Percentiles rank a stretch among this genome's conserved stretches.
These are phyloP conservation scores for Globisporangium paroecandrum DNA, from an alignment of 352 stramenopile genomes.

Conservation along the genomic window DNA sequence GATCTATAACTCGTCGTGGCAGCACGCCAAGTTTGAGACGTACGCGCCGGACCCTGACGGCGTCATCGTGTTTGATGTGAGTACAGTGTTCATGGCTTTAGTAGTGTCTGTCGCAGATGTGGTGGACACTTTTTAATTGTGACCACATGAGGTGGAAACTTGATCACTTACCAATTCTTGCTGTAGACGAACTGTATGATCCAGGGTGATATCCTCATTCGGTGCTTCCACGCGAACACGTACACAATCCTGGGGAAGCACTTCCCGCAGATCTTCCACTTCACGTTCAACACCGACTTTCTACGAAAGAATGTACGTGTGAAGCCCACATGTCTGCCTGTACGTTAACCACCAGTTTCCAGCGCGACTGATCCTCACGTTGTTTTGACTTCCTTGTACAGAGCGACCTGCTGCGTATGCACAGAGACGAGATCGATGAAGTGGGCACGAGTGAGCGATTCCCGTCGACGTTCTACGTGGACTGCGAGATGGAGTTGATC, in stretches of 20 bases:
- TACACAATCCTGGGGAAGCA: constrained; percentile 73
- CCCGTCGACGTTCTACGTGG: constrained; percentile 51
- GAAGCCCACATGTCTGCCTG: neutral
- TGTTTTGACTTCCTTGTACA: constrained; percentile 12
- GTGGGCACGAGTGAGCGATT: constrained; percentile 48
- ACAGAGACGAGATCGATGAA: constrained; percentile 62
- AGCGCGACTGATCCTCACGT: neutral
- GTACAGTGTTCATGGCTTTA: neutral
- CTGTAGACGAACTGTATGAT: constrained; percentile 64
- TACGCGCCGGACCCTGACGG: constrained; percentile 49
- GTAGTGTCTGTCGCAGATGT: neutral
- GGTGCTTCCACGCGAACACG: constrained; percentile 73
- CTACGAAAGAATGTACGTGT: constrained; percentile 53
- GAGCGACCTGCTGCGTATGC: constrained; percentile 46
- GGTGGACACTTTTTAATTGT: neutral
- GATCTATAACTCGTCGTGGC: constrained; percentile 73
- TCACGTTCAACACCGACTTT: constrained; percentile 84
- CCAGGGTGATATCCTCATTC: constrained; percentile 64
- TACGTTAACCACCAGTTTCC: neutral
- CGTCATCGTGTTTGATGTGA: constrained; percentile 56
- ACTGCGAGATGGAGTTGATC: constrained; percentile 47
- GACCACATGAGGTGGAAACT: neutral
- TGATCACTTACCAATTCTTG: neutral
- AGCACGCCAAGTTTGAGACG: constrained; percentile 57
- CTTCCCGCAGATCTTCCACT: constrained; percentile 84